These are phyloP conservation scores for Acanthochlamys bracteata DNA, from an alignment of 106 monocot genomes.

Conservation along the genomic window DNA sequence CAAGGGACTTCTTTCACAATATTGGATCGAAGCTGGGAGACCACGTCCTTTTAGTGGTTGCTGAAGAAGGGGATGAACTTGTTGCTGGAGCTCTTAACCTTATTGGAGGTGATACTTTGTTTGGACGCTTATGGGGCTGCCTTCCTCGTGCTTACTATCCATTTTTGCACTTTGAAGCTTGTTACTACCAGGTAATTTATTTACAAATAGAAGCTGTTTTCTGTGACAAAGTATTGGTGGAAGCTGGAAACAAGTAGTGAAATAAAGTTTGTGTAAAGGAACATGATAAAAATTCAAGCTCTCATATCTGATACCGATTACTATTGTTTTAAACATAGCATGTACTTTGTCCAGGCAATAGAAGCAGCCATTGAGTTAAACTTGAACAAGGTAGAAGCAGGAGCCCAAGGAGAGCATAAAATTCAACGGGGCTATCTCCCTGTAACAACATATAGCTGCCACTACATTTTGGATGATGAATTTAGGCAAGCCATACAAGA, in stretches of 20 bases:
- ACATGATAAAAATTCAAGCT: no score
- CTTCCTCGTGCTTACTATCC: constrained; percentile 75
- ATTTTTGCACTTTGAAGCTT: constrained; percentile 96
- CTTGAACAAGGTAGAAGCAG: constrained; percentile 86
- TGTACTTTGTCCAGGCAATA: constrained; percentile 52
- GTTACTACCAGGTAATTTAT: constrained; percentile 83
- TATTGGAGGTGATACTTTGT: constrained; percentile 91
- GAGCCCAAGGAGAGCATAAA: constrained; percentile 99
- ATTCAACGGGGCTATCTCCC: constrained; percentile 95
- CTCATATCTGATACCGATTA: neutral
- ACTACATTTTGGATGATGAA: constrained; percentile 74
- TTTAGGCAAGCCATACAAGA: constrained; percentile 58
- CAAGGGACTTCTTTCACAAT: constrained; percentile 80
- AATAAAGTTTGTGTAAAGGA: neutral
- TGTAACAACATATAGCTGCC: constrained; percentile 85
- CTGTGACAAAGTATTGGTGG: no score
- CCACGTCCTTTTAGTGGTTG: constrained; percentile 66
- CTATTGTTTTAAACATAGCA: no score
- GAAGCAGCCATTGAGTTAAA: constrained; percentile 96
- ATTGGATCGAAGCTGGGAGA: constrained; percentile 90
- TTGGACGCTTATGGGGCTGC: constrained; percentile 97
- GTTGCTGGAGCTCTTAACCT: constrained; percentile 96
- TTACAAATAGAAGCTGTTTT: neutral
- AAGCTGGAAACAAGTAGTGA: no score
- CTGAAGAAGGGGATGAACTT: constrained; percentile 77